Evolutionary conservation across 495 filamentous ascomycete species (phyloP), one percentile per base, ranked within the genome.

Genomic region (Evernia prunastri): DNA sequence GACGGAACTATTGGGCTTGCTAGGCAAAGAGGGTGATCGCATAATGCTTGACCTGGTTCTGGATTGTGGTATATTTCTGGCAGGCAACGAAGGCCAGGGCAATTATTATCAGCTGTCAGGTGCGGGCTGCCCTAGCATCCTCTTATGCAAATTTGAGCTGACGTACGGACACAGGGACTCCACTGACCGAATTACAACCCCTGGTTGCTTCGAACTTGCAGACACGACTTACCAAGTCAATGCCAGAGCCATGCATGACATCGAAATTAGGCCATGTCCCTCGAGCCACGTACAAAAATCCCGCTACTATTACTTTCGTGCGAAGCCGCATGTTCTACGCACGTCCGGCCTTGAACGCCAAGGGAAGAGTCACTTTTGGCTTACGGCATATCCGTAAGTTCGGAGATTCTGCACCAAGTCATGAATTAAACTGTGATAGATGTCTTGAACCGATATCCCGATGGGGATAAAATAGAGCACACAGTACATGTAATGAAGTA

Each of bases 271-370:
- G 27, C 20, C 40, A 13, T 15, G 25, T n/a, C 27, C 36, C 37
- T 29, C 57, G 35, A 36, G 13, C 40, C 5, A 64, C 20, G 49
- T 23, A n/a, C 31, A 64, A 67, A 18, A 74, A 74, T 10, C 83
- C 80, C 7, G 86, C 84, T 31, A 80, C 80, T 49, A 91, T 97
- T 63, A 72, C 75, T 2, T 93, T 98, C 72, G 84, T 91, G 25
- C 87, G 91, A 62, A 89, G 85, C 69, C 84, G 91, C 8, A 96
- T 96, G 82, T 80, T 97, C 40, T 97, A 97, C 74, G 88, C 90
- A 27, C 83, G 83, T 63, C 81, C 89, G 45, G 79, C 83, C 20
- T 74, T 89, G 12, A 93, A 87, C 69, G 76, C 82, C 9, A 84
- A 84, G 70, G 86, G 88, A 8, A 71, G 80, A 35, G 82, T 93